A percentile compares a stretch with the other conserved stretches of the same genome.
Conservation (phyloP, 2,329 filamentous ascomycete species). For the Didymella exigua region DNA sequence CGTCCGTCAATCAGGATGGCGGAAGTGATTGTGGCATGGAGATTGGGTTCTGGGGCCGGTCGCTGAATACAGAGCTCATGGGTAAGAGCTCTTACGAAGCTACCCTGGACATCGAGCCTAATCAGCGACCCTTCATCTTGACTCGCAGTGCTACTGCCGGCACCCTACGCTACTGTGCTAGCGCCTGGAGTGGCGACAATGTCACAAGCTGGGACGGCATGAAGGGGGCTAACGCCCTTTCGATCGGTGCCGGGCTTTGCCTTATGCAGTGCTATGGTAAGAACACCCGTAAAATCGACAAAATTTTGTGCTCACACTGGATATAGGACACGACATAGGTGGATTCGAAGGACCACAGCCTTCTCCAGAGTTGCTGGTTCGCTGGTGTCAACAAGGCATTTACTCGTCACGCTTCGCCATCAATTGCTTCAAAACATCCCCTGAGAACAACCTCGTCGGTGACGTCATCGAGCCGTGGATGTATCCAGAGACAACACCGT, state of each 20-base stretch:
- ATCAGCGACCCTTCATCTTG: slow-evolving; percentile 68
- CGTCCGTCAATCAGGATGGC: slow-evolving; percentile 35
- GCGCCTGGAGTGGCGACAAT: slow-evolving; percentile 77
- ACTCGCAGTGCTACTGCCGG: slow-evolving; percentile 74
- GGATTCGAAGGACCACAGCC: slow-evolving; percentile 78
- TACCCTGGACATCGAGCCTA: slow-evolving; percentile 62
- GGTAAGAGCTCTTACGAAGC: slow-evolving; percentile 74
- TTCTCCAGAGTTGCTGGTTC: slow-evolving; percentile 70
- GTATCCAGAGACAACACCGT: slow-evolving; percentile 69
- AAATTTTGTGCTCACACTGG: too few species aligned
- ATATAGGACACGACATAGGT: slow-evolving; percentile 68
- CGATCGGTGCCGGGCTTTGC: slow-evolving; percentile 70
- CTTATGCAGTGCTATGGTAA: slow-evolving; percentile 69
- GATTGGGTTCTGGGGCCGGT: slow-evolving; percentile 72
- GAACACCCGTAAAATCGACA: too few species aligned
- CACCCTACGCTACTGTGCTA: slow-evolving; percentile 72
- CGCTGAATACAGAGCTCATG: slow-evolving; percentile 72
- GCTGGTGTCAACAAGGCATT: slow-evolving; percentile 75
- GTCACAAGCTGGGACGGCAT: slow-evolving; percentile 75
- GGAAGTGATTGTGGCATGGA: slow-evolving; percentile 51
- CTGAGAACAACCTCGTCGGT: slow-evolving; percentile 68
- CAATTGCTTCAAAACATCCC: slow-evolving; percentile 77
- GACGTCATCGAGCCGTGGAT: slow-evolving; percentile 81
- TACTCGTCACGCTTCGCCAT: slow-evolving; percentile 75
- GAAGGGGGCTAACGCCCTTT: slow-evolving; percentile 72